Base-by-base conservation (phyloP, 352 stramenopile genomes). In the Globisporangium polare region DNA sequence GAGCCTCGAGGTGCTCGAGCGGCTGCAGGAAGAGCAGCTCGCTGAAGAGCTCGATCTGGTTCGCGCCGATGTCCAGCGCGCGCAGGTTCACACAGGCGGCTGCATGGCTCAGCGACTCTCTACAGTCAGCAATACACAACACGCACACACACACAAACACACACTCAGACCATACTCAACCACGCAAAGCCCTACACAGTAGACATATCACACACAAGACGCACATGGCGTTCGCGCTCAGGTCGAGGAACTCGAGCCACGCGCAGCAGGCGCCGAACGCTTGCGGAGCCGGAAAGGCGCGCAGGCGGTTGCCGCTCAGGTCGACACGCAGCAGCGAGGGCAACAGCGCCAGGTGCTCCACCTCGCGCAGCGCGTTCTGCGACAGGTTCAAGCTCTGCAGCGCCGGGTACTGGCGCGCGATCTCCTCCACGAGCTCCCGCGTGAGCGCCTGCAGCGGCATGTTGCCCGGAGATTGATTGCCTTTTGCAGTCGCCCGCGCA, bases 311-410 rank as follows among this genome's bases (percentile, higher is more conserved):
- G 39, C 46, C 60, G 65, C 80, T 87, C 37, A 92, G 60, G 62
- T 92, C 80, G 52, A 90, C 66, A 22, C 77, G 73, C 26, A 62
- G 68, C 58, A 92, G 63, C 22, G 56, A 58, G n/a, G 71, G 72
- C 52, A 92, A 66, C 57, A 80, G 51, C 66, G 77, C 70, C 50
- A 92, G 66, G 47, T 85, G 69, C 20, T 62, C 58, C 27, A 90
- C 65, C 46, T 83, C 72, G 2, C 52, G 61, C 35, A 92, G 71
- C 47, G 73, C 77, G 55, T 90, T 92, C 33, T 57, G 65, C 22
- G 77, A 73, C 20, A 92, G 75, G 47, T 80, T 88, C 31, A 90
- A 74, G 43, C 76, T 81, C 68, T 86, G 74, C 58, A 92, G 69
- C 61, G 66, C 22, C 64, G 83, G 83, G 62, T 83, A 77, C 61